These are phyloP conservation scores for Tylopilus orsonianus DNA, from an alignment of 1,284 basidiomycete genomes.

Conservation along the genomic window DNA sequence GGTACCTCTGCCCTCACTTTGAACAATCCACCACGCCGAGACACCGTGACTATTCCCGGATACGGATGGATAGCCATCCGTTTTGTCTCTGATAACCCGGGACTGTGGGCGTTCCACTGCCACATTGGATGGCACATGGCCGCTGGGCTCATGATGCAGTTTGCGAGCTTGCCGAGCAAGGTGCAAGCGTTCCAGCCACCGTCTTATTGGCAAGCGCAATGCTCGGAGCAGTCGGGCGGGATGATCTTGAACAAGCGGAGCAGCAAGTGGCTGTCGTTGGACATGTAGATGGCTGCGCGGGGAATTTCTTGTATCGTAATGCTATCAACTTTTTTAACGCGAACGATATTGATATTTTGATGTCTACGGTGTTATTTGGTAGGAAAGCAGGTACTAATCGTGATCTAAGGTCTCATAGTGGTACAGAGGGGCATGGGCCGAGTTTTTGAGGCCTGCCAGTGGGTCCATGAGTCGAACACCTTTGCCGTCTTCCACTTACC, in stretches of 20 bases:
- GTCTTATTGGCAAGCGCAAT: conserved; percentile 28
- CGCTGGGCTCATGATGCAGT: conserved; percentile 38
- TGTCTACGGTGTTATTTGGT: too few relatives aligned
- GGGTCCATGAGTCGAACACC: too few relatives aligned
- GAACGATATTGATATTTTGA: too few relatives aligned
- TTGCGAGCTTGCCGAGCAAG: conserved; percentile 30
- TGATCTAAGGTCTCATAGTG: too few relatives aligned
- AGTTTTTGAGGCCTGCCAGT: too few relatives aligned
- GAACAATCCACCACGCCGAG: conserved; percentile 33
- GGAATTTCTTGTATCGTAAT: too few relatives aligned
- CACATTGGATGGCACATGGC: conserved; percentile 50
- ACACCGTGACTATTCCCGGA: conserved; percentile 31
- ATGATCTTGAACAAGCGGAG: conserved; percentile 19
- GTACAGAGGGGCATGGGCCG: too few relatives aligned
- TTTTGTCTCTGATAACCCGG: conserved; percentile 41
- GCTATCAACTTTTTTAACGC: too few relatives aligned
- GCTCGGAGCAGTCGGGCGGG: conserved; percentile 30
- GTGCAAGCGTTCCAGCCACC: conserved; percentile 31
- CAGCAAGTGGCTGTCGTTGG: conserved; percentile 18
- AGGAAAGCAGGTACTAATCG: too few relatives aligned
- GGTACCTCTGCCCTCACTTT: conserved; percentile 25
- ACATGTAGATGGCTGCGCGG: too few relatives aligned
- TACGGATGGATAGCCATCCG: conserved; percentile 33
- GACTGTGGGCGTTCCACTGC: conserved; percentile 49
- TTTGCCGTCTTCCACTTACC: too few relatives aligned